Evolutionary conservation across 1,139 yeast species (phyloP).

Genomic region (Pichia terricola): DNA sequence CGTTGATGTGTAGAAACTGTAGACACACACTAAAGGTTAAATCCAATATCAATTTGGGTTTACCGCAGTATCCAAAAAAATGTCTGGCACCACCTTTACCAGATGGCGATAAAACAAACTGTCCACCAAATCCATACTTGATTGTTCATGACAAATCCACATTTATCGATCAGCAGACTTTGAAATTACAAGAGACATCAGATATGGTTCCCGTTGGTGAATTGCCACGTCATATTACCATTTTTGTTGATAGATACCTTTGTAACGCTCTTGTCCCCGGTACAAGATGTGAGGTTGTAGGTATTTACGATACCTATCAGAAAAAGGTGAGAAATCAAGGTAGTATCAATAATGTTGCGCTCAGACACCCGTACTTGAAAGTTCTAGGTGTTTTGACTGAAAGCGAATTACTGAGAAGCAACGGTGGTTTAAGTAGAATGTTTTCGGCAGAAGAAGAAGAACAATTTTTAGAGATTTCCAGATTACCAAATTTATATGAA

Average conservation of each 20-base stretch:
- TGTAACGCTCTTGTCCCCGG: conserved; percentile 94
- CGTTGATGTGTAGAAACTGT: conserved; percentile 82
- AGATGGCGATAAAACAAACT: conserved; percentile 49
- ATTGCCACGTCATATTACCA: conserved; percentile 88
- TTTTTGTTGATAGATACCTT: conserved; percentile 83
- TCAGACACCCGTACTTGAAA: conserved; percentile 84
- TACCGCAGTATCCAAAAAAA: conserved; percentile 60
- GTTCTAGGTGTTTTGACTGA: conserved; percentile 83
- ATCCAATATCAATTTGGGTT: conserved; percentile 73
- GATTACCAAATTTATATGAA: conserved; percentile 78
- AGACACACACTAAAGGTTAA: conserved; percentile 64
- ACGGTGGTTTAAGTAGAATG: conserved; percentile 38
- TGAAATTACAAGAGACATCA: conserved; percentile 91
- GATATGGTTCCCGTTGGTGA: conserved; percentile 99
- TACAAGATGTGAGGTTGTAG: conserved; percentile 82
- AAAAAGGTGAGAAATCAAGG: conserved; percentile 40
- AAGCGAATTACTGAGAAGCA: conserved; percentile 38
- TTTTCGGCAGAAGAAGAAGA: conserved; percentile 93
- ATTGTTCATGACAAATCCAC: conserved; percentile 88
- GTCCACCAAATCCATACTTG: conserved; percentile 88
- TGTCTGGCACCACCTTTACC: conserved; percentile 53
- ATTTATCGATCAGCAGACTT: conserved; percentile 88
- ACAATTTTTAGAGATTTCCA: conserved; percentile 70
- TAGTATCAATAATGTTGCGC: conserved; percentile 58
- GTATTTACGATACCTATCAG: conserved; percentile 86